These are phyloP conservation scores for Beauveria caledonica DNA, from an alignment of 2,329 filamentous ascomycete genomes.

Conservation along the genomic window DNA sequence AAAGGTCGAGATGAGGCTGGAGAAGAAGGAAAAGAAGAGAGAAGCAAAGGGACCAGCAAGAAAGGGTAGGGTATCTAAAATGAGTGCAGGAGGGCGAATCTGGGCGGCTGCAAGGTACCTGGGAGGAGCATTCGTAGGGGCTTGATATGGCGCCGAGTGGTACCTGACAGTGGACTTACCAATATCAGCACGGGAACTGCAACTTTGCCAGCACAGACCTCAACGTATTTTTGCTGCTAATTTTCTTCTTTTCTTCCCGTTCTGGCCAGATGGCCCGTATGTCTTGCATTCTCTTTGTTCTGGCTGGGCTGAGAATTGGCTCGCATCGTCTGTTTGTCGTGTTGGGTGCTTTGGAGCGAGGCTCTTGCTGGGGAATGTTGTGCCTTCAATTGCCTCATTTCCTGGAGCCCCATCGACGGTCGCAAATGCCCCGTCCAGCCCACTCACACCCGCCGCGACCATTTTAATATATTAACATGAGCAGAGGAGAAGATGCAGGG, in stretches of 20 bases:
- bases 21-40: slow-evolving; percentile 7
- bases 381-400: slow-evolving; percentile 6
- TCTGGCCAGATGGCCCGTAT: background rate
- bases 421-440: background rate
- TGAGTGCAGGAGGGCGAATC: background rate
- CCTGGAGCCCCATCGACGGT: background rate
- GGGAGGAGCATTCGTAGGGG: too few species aligned
- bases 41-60: background rate
- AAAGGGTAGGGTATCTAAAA: background rate
- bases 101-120: background rate
- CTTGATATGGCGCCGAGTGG: too few species aligned
- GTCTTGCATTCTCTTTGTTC: background rate
- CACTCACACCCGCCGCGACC: background rate
- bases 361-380: background rate
- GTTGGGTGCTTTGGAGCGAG: background rate
- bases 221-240: background rate
- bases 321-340: background rate
- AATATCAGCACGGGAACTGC: too few species aligned
- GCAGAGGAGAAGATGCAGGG: background rate
- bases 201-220: too few species aligned
- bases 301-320: background rate
- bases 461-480: background rate
- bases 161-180: too few species aligned
- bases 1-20: slow-evolving; percentile 11
- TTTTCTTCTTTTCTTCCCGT: background rate